Evolutionary conservation across 768 basidiomycete species (phyloP).

Genomic region (Dioszegia aurantiaca): DNA sequence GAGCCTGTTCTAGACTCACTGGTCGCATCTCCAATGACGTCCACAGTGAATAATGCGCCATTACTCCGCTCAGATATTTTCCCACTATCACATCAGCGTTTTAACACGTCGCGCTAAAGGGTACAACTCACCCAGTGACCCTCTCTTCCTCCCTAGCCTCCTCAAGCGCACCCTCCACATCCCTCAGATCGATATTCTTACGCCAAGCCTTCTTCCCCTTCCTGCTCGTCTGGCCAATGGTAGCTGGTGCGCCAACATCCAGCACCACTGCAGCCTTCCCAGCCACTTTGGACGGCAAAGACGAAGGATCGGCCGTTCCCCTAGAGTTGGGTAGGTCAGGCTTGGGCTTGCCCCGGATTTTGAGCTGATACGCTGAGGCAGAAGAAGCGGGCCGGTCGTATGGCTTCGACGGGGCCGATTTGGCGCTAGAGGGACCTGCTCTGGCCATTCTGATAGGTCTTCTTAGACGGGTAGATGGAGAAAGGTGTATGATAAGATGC

Average conservation of each 20-base stretch:
- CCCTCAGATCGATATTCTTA: slow-evolving; percentile 83
- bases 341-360: slow-evolving; percentile 10
- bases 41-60: slow-evolving; percentile 73
- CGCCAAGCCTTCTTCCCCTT: slow-evolving; percentile 93
- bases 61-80: slow-evolving; percentile 56
- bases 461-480: neutral
- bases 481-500: neutral
- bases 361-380: neutral
- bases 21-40: slow-evolving; percentile 72
- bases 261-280: neutral
- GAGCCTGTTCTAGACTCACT: slow-evolving; percentile 55
- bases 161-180: slow-evolving; percentile 74
- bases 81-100: slow-evolving; percentile 18
- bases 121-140: slow-evolving; percentile 63
- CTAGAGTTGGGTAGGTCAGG: neutral
- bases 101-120: neutral
- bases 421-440: slow-evolving; percentile 12
- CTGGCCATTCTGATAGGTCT: neutral
- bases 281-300: neutral
- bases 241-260: slow-evolving; percentile 52
- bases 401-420: slow-evolving; percentile 1
- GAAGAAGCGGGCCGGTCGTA: slow-evolving; percentile 1
- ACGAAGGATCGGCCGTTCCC: neutral
- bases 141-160: slow-evolving; percentile 75
- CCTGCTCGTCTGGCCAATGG: slow-evolving; percentile 63